Evolutionary conservation across 768 basidiomycete genomes (phyloP).

Genomic region (Bullera alba): DNA sequence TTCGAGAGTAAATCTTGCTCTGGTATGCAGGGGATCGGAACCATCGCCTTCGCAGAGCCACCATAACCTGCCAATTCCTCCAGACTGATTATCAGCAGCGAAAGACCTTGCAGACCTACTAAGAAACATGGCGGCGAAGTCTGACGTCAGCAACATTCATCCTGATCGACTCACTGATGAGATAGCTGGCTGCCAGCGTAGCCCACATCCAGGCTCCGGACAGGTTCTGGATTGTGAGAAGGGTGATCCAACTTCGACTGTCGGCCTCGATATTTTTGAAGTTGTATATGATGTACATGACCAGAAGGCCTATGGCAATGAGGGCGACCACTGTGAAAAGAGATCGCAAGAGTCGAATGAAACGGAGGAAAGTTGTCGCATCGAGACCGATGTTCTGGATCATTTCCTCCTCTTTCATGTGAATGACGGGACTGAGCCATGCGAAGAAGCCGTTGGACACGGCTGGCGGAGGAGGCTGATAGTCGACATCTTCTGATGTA

Average conservation of each 20-base stretch:
- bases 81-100: constrained; percentile 18
- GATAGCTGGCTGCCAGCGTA: constrained; percentile 75
- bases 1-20: constrained; percentile 86
- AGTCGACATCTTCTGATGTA: constrained; percentile 37
- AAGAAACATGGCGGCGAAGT: constrained; percentile 33
- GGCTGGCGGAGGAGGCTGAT: constrained; percentile 50
- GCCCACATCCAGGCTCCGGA: constrained; percentile 65
- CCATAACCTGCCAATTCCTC: constrained; percentile 53
- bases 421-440: constrained; percentile 80
- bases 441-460: constrained; percentile 77
- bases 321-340: constrained; percentile 40
- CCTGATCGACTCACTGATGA: constrained; percentile 54
- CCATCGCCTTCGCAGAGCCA: constrained; percentile 67
- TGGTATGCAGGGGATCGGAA: constrained; percentile 63
- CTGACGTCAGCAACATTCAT: constrained; percentile 4
- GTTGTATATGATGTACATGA: constrained; percentile 82
- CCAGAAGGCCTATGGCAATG: constrained; percentile 54
- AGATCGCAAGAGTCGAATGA: constrained; percentile 70
- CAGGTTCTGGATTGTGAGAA: constrained; percentile 78
- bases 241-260: constrained; percentile 47
- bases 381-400: constrained; percentile 60
- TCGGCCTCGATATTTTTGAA: constrained; percentile 55
- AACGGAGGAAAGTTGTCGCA: constrained; percentile 85
- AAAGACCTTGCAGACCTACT: constrained; percentile 6
- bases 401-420: constrained; percentile 80